Percentiles rank a stretch among this genome's conserved stretches.
Conservation (phyloP, 2,329 filamentous ascomycete genomes). For the Aspergillus sp. region DNA sequence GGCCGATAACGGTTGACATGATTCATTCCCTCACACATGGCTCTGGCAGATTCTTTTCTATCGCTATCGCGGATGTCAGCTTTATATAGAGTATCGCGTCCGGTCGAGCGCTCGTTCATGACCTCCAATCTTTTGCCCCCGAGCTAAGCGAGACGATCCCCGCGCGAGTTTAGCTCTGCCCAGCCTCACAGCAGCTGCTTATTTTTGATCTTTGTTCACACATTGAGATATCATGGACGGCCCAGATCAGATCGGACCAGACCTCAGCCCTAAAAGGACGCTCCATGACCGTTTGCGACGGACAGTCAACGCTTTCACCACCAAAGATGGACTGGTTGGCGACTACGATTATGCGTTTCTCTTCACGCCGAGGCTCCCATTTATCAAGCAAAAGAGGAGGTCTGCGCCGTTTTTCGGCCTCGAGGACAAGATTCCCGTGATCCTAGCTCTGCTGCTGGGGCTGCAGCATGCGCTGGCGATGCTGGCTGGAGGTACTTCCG, state of each 20-base stretch:
- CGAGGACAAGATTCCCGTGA: conserved; percentile 65
- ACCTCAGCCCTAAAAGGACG: conserved; percentile 36
- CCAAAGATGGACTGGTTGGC: conserved; percentile 73
- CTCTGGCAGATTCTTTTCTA: too few species aligned
- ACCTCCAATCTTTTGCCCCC: neutral
- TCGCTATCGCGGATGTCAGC: neutral
- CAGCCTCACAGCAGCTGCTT: neutral
- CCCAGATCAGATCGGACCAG: conserved; percentile 46
- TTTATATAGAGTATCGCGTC: neutral
- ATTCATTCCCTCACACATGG: conserved; percentile 19
- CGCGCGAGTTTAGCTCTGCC: neutral
- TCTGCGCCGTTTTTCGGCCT: conserved; percentile 70
- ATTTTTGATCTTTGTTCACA: neutral
- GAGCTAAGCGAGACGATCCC: conserved; percentile 1
- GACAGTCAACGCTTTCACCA: conserved; percentile 40
- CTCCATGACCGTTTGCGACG: conserved; percentile 36
- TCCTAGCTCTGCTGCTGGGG: conserved; percentile 66
- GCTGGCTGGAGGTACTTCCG: conserved; percentile 50
- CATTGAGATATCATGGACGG: conserved; percentile 28
- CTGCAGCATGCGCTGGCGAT: conserved; percentile 70
- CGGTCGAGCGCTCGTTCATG: neutral
- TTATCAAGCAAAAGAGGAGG: conserved; percentile 64
- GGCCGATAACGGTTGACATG: conserved; percentile 18
- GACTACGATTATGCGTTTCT: conserved; percentile 89
- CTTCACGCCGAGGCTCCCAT: conserved; percentile 78